Base-by-base conservation (phyloP, 1,139 yeast genomes). In the Sugiyamaella xylanicola region DNA sequence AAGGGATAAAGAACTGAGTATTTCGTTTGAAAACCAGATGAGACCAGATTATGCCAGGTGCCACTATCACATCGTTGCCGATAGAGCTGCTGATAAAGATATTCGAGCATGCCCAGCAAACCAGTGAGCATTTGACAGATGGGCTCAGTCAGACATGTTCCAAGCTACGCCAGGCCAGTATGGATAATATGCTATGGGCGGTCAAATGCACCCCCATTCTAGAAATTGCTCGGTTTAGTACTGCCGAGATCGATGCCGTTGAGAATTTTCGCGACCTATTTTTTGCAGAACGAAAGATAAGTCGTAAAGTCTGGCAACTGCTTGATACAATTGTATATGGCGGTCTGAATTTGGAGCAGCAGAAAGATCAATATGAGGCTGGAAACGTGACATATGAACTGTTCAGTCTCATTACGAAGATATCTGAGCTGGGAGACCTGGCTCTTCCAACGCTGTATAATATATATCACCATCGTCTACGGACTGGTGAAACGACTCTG, bases 31-130 rank as follows among this genome's bases (percentile, higher is more conserved):
- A n/a, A n/a, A n/a, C n/a, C n/a, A n/a, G 29, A 5, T 25, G 29
- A 9, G 5, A 25, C 8, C 13, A 8, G 37, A 11, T 32, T 8
- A n/a, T n/a, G 37, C 15, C 15, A 13, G 15, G 13, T 4, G 13
- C 50, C n/a, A 15, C 22, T 36, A 13, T 46, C 19, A 1, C 4
- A 3, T 32, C 50, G 17, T 49, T 59, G 7, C 68, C 68, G 1
- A 55, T 57, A 25, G 68, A 65, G 55, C 46, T 65, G 19, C 54
- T 63, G 19, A 56, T 61, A 25, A 35, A 54, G 19, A 57, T 65
- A 2, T 58, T 57, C 48, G 36, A 48, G 13, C 40, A 54, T 13
- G 59, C 62, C 4, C 37, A 32, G 37, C 37, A 32, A 15, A 65
- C 60, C 11, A 22, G 51, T 3, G 62, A 61, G 9, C 58, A 58